These are phyloP conservation scores for Balakata baccata DNA, from an alignment of 345 rosid species.

Conservation along the genomic window DNA sequence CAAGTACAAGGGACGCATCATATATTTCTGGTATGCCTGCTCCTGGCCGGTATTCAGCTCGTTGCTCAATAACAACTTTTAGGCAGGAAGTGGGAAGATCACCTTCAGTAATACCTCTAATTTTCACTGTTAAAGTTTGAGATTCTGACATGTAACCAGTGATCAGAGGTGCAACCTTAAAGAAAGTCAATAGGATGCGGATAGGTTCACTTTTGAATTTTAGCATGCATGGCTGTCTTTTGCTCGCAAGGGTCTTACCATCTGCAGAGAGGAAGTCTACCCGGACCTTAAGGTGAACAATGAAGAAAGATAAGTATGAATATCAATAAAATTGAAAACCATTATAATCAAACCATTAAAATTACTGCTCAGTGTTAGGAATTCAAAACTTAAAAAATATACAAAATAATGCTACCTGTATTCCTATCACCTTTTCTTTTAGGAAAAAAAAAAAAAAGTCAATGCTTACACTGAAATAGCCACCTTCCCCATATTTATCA, in stretches of 20 bases:
- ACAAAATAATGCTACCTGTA: neutral
- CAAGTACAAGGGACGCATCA: conserved; percentile 53
- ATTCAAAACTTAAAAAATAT: neutral
- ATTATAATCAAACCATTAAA: neutral
- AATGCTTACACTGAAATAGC: neutral
- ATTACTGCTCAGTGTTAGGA: neutral
- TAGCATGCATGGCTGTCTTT: conserved; percentile 68
- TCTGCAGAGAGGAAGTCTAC: conserved; percentile 57
- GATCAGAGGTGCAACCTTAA: conserved; percentile 64
- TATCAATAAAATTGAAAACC: neutral
- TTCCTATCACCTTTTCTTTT: neutral
- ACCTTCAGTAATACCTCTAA: conserved; percentile 57
- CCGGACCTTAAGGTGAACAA: conserved; percentile 59
- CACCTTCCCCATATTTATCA: too few relatives aligned
- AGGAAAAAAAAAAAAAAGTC: neutral
- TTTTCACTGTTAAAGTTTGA: conserved; percentile 58
- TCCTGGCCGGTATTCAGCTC: conserved; percentile 60
- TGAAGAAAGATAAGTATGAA: neutral
- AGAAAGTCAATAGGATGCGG: conserved; percentile 56
- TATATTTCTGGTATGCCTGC: conserved; percentile 84
- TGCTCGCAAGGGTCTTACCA: conserved; percentile 59
- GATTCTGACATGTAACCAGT: conserved; percentile 75
- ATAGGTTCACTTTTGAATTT: conserved; percentile 72
- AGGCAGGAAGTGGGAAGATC: conserved; percentile 60
- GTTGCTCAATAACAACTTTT: conserved; percentile 57